These are phyloP conservation scores for Dacryopinax primogenitus DNA, from an alignment of 768 basidiomycete genomes.

Conservation along the genomic window DNA sequence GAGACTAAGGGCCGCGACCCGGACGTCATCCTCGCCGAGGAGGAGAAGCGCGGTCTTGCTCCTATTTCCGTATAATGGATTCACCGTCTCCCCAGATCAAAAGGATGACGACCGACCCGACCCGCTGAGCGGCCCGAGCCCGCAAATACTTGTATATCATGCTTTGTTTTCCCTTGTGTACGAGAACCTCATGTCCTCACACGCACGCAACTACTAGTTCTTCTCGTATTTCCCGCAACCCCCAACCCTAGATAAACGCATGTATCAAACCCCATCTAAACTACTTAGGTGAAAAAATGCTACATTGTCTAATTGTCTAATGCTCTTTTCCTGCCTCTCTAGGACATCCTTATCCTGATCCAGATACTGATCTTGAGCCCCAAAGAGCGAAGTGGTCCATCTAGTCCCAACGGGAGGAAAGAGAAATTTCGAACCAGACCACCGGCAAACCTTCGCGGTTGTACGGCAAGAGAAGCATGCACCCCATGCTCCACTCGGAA, in stretches of 20 bases:
- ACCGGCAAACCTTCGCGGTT: no score
- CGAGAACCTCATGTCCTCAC: no score
- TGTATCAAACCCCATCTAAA: background rate
- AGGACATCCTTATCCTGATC: no score
- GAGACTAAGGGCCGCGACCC: constrained; percentile 42
- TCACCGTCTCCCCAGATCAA: background rate
- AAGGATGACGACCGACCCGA: background rate
- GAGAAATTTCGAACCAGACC: no score
- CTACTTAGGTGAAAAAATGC: background rate
- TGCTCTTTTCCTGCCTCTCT: background rate
- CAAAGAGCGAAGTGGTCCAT: no score
- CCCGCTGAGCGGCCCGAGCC: background rate
- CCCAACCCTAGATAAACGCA: background rate
- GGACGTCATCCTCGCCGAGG: constrained; percentile 34
- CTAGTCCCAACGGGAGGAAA: no score
- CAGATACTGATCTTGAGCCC: no score
- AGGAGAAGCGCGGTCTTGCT: constrained; percentile 18
- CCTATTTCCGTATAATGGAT: background rate
- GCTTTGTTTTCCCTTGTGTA: no score
- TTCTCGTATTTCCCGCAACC: background rate
- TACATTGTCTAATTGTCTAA: constrained; percentile 1
- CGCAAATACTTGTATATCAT: no score
- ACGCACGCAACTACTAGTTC: no score
- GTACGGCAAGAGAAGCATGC: no score
- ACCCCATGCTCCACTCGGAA: no score